These are phyloP conservation scores for Diaporthe citrichinensis DNA, from an alignment of 2,329 filamentous ascomycete species.

Conservation along the genomic window DNA sequence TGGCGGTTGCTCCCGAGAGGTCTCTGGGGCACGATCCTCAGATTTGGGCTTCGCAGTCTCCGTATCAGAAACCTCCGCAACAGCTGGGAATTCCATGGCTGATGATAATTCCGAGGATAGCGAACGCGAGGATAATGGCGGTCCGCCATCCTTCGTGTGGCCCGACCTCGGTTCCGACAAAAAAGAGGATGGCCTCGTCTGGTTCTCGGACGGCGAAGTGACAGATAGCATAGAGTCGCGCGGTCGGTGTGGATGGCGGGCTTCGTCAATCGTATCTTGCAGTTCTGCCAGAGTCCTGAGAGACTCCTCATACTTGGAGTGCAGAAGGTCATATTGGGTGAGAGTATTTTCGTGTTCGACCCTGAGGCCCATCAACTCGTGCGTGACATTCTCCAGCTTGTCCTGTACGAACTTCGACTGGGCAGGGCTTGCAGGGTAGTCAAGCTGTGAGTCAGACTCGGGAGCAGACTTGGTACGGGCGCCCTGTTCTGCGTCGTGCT, in stretches of 20 bases:
- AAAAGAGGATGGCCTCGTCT: slow-evolving; percentile 82
- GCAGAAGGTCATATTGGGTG: slow-evolving; percentile 84
- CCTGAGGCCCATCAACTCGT: slow-evolving; percentile 90
- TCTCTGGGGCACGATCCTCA: slow-evolving; percentile 33
- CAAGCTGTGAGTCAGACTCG: slow-evolving; percentile 45
- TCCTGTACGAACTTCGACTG: slow-evolving; percentile 91
- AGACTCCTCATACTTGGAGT: slow-evolving; percentile 92
- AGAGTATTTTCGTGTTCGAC: slow-evolving; percentile 91
- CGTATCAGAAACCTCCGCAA: slow-evolving; percentile 73
- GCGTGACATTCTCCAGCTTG: slow-evolving; percentile 91
- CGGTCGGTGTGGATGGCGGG: slow-evolving; percentile 71
- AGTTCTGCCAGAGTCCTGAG: slow-evolving; percentile 85
- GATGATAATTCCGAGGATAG: slow-evolving; percentile 95
- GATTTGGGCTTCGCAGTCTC: slow-evolving; percentile 65
- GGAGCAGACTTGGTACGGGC: slow-evolving; percentile 51
- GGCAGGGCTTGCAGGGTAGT: slow-evolving; percentile 75
- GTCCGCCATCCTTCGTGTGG: slow-evolving; percentile 76
- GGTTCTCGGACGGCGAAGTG: slow-evolving; percentile 62
- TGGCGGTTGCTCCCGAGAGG: slow-evolving; percentile 13
- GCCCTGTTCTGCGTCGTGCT: slow-evolving; percentile 50
- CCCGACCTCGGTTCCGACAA: slow-evolving; percentile 82
- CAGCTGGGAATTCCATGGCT: slow-evolving; percentile 81
- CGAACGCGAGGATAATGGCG: slow-evolving; percentile 86
- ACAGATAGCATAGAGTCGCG: slow-evolving; percentile 71
- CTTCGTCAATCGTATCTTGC: slow-evolving; percentile 87